Evolutionary conservation across 208 protist species (phyloP).

Genomic region (Borovskyia barvae): DNA sequence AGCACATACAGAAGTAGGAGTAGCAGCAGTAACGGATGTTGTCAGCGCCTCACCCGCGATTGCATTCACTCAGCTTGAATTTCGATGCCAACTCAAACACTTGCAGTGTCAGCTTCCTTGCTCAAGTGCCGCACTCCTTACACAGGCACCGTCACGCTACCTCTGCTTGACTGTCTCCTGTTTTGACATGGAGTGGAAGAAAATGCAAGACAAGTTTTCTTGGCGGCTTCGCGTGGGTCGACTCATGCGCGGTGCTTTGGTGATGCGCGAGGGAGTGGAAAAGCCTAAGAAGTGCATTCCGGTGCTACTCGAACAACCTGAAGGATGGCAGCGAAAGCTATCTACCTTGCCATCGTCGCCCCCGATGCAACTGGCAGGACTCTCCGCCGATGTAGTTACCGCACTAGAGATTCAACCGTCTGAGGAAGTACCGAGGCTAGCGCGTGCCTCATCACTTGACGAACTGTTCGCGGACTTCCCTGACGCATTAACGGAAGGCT

Average conservation of each 20-base stretch:
- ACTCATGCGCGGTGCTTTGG: constrained; percentile 16
- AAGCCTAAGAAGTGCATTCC: neutral
- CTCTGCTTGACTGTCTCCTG: neutral
- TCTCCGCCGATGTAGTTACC: too few relatives aligned
- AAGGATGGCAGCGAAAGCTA: constrained; percentile 4
- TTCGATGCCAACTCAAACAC: neutral
- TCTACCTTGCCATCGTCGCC: neutral
- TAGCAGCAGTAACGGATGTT: too few relatives aligned
- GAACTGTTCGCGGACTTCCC: constrained; percentile 19
- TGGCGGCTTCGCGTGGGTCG: constrained; percentile 6
- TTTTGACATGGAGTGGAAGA: neutral
- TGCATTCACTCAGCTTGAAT: too few relatives aligned
- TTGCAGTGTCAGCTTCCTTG: constrained; percentile 12
- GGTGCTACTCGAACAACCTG: constrained; percentile 19
- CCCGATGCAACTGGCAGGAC: too few relatives aligned
- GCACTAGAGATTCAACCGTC: too few relatives aligned
- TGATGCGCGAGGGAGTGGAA: neutral
- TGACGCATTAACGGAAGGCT: too few relatives aligned
- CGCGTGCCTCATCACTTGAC: constrained; percentile 5
- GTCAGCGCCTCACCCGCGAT: neutral
- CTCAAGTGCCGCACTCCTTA: neutral
- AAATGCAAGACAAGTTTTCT: neutral
- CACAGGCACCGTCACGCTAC: neutral
- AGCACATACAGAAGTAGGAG: too few relatives aligned
- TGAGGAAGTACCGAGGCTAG: constrained; percentile 5